These are phyloP conservation scores for Kurtzmaniella natalensis DNA, from an alignment of 1,139 yeast species.

Conservation along the genomic window DNA sequence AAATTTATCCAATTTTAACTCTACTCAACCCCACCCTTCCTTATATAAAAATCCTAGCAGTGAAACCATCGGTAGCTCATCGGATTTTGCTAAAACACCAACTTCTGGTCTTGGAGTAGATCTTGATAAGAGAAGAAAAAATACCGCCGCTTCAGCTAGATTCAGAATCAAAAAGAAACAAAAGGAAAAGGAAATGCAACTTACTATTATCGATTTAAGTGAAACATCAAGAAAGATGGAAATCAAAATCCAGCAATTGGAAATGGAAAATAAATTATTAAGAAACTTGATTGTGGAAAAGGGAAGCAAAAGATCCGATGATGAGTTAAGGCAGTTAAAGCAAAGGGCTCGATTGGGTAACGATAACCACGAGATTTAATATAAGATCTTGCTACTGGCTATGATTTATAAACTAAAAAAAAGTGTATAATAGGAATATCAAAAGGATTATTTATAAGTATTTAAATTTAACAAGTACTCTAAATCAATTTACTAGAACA, in stretches of 20 bases:
- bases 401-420: not conserved
- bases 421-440: not conserved
- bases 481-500: too few species aligned
- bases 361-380: not conserved
- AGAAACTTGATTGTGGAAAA: constrained; percentile 72
- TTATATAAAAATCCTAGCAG: constrained; percentile 3
- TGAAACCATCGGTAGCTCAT: constrained; percentile 1
- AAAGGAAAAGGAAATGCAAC: constrained; percentile 57
- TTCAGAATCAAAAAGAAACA: constrained; percentile 58
- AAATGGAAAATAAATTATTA: constrained; percentile 57
- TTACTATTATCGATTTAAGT: constrained; percentile 55
- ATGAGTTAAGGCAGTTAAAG: constrained; percentile 34
- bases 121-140: constrained; percentile 55
- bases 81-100: constrained; percentile 2
- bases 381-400: too few species aligned
- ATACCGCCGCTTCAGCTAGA: constrained; percentile 61
- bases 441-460: not conserved
- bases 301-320: constrained; percentile 40
- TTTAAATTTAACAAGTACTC: not conserved
- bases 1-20: constrained; percentile 4
- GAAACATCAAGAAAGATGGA: constrained; percentile 61
- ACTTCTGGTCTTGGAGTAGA: constrained; percentile 25
- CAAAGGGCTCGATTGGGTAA: constrained; percentile 24
- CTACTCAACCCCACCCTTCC: not conserved
- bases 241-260: constrained; percentile 52